Evolutionary conservation across 441 rosid species (phyloP), one percentile per base, ranked within the genome.

Genomic region (Erysimum pusillum): DNA sequence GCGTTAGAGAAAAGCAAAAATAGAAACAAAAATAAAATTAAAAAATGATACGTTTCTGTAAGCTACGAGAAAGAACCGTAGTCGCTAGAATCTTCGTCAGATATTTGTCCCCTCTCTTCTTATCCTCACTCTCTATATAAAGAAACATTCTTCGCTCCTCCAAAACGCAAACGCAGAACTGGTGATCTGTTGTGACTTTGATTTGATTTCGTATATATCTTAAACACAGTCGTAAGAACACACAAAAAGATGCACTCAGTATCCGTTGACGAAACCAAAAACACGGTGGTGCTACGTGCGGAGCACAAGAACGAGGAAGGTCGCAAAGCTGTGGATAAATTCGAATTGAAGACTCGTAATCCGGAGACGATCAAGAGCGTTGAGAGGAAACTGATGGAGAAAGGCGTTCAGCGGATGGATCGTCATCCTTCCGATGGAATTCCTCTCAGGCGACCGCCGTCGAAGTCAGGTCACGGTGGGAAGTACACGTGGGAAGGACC

Each of bases 401-500:
- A 90, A 71, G 98, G 95, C 4, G 73, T 87, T 9, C 86, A 80
- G 13, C 82, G 95, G 35, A 84, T 88, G 97, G 98, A 94, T 3
- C 82, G 98, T 4, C 98, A 88, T 73, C 89, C 97, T 0, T 77
- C 71, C 5, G 83, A 86, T 58, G 98, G 98, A 2, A 61, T 72
- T 2, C 86, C 89, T 2, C 81, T 94, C 9, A 73, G 80, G 8
- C 78, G 54, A 10, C 91, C 83, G 3, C 90, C 98, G 5, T 83
- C 89, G 0, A 94, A 92, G 79, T 87, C 90, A 0, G 95, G 98
- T 32, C 97, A 71, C 76, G 97, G 95, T 0, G 95, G 98, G 7
- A 90, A 92, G 81, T 94, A 79, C 86, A 92, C 95, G 13, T 90
- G 98, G 95, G 95, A 92, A 56, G 97, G 97, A 1, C 89, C 96